Evolutionary conservation across 1,284 basidiomycete species (phyloP), one percentile per base, ranked within the genome.

Genomic region (Microbotryomycetes sp.): DNA sequence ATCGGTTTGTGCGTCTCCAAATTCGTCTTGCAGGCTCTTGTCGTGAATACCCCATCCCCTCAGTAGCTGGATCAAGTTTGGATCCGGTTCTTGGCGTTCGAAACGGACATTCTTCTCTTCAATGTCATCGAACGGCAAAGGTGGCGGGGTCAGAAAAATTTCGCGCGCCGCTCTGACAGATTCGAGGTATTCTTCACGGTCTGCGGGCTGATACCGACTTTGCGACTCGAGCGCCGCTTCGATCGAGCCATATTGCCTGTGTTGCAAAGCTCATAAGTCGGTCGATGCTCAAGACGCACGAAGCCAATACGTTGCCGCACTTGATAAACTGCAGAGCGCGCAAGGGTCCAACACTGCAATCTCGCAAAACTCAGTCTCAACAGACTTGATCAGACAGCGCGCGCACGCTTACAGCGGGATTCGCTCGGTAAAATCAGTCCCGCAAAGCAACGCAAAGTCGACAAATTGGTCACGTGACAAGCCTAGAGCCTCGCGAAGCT

Each of bases 371-470:
- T n/a, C n/a, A n/a, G n/a, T n/a, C n/a, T n/a, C n/a, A n/a, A n/a
- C n/a, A n/a, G n/a, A n/a, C n/a, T n/a, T n/a, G n/a, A n/a, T n/a
- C n/a, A n/a, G n/a, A n/a, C n/a, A n/a, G n/a, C n/a, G n/a, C n/a
- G 65, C 3, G 30, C 16, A 15, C 7, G 18, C 61, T 48, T 41
- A 65, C 66, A 13, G 5, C 2, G 48, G 52, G 2, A 94, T 87
- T 1, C 90, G 83, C 49, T 85, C 82, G 0, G 87, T 85, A 68
- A 93, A 92, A 74, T 94, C 91, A 0, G 91, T 94, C 4, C 91
- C 91, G 15, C 91, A 81, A 2, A 94, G 79, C 48, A 94, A 80
- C 1, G 83, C 84, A 73, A 91, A 90, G 75, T 93, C 91, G 70
- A 91, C 75, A 73, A 83, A 92, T 55, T 80, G 72, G 0, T 77